Base-by-base conservation (phyloP, 768 basidiomycete species). In the Boletellus ananas region DNA sequence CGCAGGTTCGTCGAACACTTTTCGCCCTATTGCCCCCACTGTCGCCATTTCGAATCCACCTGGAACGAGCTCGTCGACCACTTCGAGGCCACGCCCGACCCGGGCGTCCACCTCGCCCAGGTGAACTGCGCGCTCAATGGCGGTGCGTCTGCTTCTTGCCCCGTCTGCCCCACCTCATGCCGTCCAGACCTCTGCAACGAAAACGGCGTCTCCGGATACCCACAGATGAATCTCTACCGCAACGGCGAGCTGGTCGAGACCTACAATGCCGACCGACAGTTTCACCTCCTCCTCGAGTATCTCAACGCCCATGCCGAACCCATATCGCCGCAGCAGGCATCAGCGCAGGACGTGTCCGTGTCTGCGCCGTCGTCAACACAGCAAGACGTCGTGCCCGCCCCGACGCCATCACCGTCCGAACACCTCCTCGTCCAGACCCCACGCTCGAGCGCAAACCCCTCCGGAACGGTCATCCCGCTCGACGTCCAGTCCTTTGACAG, bases 1-100 rank as follows among this genome's bases (percentile, higher is more conserved):
- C 23, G 3, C 23, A 25, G 23, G 23, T 25, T 25, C 23, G 23
- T 25, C 23, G 92, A 95, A 59, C 86, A 89, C 66, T 96, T 81
- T 64, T 93, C 90, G 1, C 94, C 94, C 0, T 85, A 84, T 61
- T 96, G 94, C 59, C 63, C 67, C 4, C 93, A 95, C 62, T 96
- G 93, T 67, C 74, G 76, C 29, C 64, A 71, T 0, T 95, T 96
- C 58, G 83, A 81, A 10, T 86, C 93, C 0, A 91, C 85, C 23
- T 96, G 94, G 92, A 74, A 82, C 37, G 69, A 82, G 42, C 72
- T 95, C 7, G 81, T 80, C 6, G 67, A 71, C 14, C 73, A 81
- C 29, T 74, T 74, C 25, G 71, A 75, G 68, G 72, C 60, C 52
- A 77, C 74, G 51, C 63, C 55, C 5, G 54, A 62, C 49, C 58